Percentiles rank a stretch among this genome's conserved stretches.
Conservation (phyloP, 179 eudicot species). For the Amaranthus tricolor region DNA sequence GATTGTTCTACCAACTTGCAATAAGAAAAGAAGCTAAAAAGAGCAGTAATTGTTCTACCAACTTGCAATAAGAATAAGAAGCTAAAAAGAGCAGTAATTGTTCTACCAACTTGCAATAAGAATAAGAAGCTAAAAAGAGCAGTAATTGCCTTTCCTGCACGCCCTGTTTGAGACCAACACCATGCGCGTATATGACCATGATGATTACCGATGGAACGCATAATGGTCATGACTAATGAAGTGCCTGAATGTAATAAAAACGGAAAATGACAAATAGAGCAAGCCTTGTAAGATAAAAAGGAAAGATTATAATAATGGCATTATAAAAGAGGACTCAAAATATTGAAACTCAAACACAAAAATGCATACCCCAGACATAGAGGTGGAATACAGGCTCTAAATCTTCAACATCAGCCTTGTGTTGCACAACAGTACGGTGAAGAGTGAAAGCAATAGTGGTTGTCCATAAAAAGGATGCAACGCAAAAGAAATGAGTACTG, state of each 20-base stretch:
- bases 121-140: neutral
- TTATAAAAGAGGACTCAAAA: neutral
- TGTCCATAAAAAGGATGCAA: slow-evolving; percentile 95
- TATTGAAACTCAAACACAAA: neutral
- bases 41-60: neutral
- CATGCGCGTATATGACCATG: slow-evolving; percentile 79
- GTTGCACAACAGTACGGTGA: slow-evolving; percentile 95
- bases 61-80: no score
- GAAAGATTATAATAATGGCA: slow-evolving; percentile 6
- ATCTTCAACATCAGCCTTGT: slow-evolving; percentile 97
- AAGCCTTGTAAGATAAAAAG: slow-evolving; percentile 12
- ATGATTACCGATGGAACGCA: slow-evolving; percentile 86
- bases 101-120: neutral
- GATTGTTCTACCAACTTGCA: neutral
- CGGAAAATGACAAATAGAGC: neutral
- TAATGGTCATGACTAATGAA: slow-evolving; percentile 79
- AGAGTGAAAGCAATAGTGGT: slow-evolving; percentile 96
- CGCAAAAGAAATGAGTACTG: slow-evolving; percentile 93
- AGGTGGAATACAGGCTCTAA: slow-evolving; percentile 93
- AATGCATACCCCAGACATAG: slow-evolving; percentile 90
- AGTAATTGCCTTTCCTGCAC: slow-evolving; percentile 90
- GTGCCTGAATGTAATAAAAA: slow-evolving; percentile 55
- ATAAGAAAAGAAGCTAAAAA: no score
- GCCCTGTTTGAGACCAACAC: slow-evolving; percentile 94
- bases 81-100: no score